Evolutionary conservation across 345 rosid species (phyloP), one percentile per base, ranked within the genome.

Genomic region (Gossypium arboreum): DNA sequence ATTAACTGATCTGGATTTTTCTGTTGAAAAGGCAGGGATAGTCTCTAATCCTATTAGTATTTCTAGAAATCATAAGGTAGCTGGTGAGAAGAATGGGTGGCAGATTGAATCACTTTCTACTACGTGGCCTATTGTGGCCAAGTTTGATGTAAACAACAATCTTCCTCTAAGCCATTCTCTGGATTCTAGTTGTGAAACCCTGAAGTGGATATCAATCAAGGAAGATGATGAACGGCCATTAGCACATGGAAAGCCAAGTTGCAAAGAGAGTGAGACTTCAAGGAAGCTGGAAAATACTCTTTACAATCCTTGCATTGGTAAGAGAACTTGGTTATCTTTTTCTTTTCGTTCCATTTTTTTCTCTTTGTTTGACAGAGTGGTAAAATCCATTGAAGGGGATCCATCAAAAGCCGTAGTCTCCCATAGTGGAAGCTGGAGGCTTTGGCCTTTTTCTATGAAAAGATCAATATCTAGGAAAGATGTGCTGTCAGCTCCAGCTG

Each of bases 401-500:
- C 77, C 86, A 74, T 79, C 88, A 63, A 82, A 90, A 73, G 50
- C 58, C 61, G 61, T 61, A 77, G 73, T 78, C 77, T 76, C 84
- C n/a, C 69, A 73, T 10, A 72, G 79, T 68, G 96, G 88, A 84
- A 86, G 90, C 84, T 93, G 99, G 98, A 82, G 82, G 76, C 78
- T 94, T 75, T 93, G 97, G 97, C 99, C 99, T 72, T 91, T 95
- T 83, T 81, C 88, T 83, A 81, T 80, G 55, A 82, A 79, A 75
- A 79, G 79, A 73, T 81, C 93, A 55, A 83, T 73, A 55, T 83
- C 90, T 13, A 75, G 73, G 73, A 83, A 76, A 78, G 80, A 50
- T 24, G 52, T 62, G 72, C 83, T 76, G 72, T 70, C 69, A 56
- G 77, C 72, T 72, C 57, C 58, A 56, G 79, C 52, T 66, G 87